phyloP scores from a whole-genome alignment of 345 rosid genomes.

The Linum lewisii region DNA sequence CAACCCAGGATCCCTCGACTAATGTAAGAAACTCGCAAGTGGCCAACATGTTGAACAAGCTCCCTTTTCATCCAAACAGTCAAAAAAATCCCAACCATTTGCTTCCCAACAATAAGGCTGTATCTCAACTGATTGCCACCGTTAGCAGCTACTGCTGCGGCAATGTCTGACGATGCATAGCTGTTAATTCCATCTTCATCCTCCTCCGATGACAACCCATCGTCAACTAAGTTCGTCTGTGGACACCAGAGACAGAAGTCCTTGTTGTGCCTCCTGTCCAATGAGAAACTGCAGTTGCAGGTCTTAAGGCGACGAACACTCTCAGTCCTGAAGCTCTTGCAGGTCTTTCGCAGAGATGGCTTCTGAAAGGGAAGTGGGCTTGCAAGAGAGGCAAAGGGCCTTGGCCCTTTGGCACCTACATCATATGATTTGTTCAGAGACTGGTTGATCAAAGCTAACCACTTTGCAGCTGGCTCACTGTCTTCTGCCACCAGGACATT shows the following conservation, averaged over 20 bases:
- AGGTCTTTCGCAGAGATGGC: constrained; percentile 67
- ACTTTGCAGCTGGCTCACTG: constrained; percentile 86
- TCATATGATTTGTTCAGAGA: constrained; percentile 52
- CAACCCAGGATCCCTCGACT: constrained; percentile 87
- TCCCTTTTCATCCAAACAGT: constrained; percentile 85
- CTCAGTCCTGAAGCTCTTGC: constrained; percentile 74
- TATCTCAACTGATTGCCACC: constrained; percentile 42
- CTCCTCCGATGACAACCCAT: constrained; percentile 52
- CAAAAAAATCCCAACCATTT: constrained; percentile 95
- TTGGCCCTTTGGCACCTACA: constrained; percentile 20
- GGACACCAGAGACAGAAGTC: constrained; percentile 71
- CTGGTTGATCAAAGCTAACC: constrained; percentile 67
- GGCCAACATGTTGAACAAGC: constrained; percentile 64
- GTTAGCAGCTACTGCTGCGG: constrained; percentile 10
- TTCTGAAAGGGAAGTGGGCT: constrained; percentile 68
- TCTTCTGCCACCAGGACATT: constrained; percentile 88
- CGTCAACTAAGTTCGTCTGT: constrained; percentile 36
- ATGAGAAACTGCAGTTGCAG: constrained; percentile 54
- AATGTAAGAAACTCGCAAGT: constrained; percentile 58
- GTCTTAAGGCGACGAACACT: constrained; percentile 60
- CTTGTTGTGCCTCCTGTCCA: constrained; percentile 48
- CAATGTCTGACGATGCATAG: constrained; percentile 24
- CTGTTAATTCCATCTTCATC: constrained; percentile 46
- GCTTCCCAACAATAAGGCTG: constrained; percentile 71
- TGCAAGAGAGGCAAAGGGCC: constrained; percentile 23